A percentile compares a stretch with the other conserved stretches of the same genome.
Evolutionary conservation across 257 asterid species (phyloP).

Genomic region (Schizonepeta tenuifolia): DNA sequence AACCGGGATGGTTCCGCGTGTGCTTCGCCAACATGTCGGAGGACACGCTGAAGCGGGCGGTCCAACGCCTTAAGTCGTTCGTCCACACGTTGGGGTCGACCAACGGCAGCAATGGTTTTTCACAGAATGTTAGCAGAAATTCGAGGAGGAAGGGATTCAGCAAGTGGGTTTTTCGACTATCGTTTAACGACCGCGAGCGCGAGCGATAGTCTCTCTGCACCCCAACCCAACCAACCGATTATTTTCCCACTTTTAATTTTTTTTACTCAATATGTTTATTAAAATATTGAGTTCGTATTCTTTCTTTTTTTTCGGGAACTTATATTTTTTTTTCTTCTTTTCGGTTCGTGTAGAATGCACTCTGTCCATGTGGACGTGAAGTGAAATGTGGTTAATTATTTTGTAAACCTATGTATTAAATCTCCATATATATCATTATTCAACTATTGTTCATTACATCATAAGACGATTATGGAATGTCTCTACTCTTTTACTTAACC

Average conservation of each 20-base stretch:
- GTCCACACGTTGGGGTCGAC: slow-evolving; percentile 15
- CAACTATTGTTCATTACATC: background rate
- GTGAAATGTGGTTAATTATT: slow-evolving; percentile 43
- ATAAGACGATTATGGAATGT: background rate
- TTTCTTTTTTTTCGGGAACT: slow-evolving; percentile 1
- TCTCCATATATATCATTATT: slow-evolving; percentile 5
- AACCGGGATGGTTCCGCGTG: slow-evolving; percentile 75
- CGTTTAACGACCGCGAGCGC: slow-evolving; percentile 56
- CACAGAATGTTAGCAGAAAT: slow-evolving; percentile 35
- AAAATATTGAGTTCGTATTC: slow-evolving; percentile 40
- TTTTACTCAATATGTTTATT: slow-evolving; percentile 44
- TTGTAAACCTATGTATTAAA: slow-evolving; percentile 32
- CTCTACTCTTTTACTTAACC: background rate
- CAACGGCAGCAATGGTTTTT: background rate
- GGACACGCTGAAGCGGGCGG: slow-evolving; percentile 54
- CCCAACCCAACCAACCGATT: background rate
- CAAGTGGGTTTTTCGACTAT: slow-evolving; percentile 65
- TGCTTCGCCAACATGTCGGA: slow-evolving; percentile 70
- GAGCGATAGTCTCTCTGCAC: slow-evolving; percentile 46
- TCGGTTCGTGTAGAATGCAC: slow-evolving; percentile 45
- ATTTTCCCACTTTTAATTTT: slow-evolving; percentile 7
- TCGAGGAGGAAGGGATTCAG: slow-evolving; percentile 48
- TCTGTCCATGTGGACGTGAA: slow-evolving; percentile 67
- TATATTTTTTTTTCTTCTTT: too few relatives aligned
- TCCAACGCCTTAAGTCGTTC: slow-evolving; percentile 44